Evolutionary conservation across 257 asterid genomes (phyloP).

Genomic region (Anisodus tanguticus): DNA sequence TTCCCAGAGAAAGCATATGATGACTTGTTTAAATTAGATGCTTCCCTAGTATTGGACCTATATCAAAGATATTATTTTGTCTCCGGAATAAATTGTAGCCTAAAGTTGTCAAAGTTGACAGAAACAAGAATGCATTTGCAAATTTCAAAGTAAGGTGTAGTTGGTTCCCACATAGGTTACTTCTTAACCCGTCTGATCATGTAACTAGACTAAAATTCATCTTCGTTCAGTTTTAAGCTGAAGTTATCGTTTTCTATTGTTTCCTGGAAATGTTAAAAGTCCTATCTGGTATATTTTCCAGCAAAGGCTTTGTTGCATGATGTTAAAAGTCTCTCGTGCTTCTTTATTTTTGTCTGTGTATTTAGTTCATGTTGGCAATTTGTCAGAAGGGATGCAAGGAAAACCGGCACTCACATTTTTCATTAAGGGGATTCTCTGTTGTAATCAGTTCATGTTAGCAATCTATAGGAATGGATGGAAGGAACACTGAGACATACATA

Average conservation of each 20-base stretch:
- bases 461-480: too few relatives aligned
- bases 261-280: background rate
- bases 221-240: background rate
- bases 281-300: background rate
- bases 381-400: background rate
- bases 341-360: background rate
- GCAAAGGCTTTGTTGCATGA: background rate
- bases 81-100: background rate
- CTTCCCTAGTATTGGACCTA: background rate
- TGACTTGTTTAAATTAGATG: background rate
- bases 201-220: background rate
- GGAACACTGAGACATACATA: too few relatives aligned
- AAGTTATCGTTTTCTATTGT: background rate
- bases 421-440: too few relatives aligned
- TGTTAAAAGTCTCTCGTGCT: background rate
- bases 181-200: slow-evolving; percentile 3
- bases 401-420: background rate
- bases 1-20: background rate
- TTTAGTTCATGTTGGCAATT: background rate
- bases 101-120: background rate
- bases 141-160: background rate
- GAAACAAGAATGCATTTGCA: background rate
- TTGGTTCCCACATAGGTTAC: background rate
- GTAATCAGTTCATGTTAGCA: too few relatives aligned
- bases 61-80: background rate